Evolutionary conservation across 345 rosid genomes (phyloP), one percentile per base, ranked within the genome.

Genomic region (Pugionium cornutum): DNA sequence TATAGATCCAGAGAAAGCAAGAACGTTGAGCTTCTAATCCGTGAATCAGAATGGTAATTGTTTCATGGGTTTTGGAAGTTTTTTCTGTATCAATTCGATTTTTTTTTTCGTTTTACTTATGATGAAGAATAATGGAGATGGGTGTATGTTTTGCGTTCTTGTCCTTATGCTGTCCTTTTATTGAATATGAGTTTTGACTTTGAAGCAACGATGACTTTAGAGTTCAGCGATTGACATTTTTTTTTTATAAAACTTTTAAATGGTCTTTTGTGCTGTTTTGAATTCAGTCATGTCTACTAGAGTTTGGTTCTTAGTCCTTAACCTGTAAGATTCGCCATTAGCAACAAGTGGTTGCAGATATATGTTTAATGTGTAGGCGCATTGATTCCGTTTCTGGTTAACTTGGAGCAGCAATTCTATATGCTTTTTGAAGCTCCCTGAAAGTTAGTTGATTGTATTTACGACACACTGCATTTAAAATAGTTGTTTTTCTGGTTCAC

Each of bases 1-100:
- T 62, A 31, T 18, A 4, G 72, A 73, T 66, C 64, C 72, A 46
- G 28, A 60, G 43, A 41, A 3, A 59, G 18, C 62, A 29, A 59
- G 4, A 26, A 10, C 28, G 18, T 18, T 9, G 69, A 57, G 69
- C 56, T 63, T 64, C 51, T 71, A 7, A 37, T 37, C 7, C 7
- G 6, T 37, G 41, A 37, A 3, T 3, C 7, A 37, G 4, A 4
- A 37, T 37, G 41, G 41, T 37, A 37, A 37, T 3, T 1, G 6
- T 4, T 37, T 37, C 41, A 7, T 37, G 6, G 7, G 6, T 7
- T 37, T 37, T 37, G 6, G 6, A 18, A 18, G 18, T 18, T 4
- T 37, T 5, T 37, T 37, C 41, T 37, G 41, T 37, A 4, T 18
- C 18, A 18, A 18, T 18, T 18, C 18, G 18, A 18, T 34, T 5